Evolutionary conservation across 352 stramenopile species (phyloP).

Genomic region (Pythium folliculosum): DNA sequence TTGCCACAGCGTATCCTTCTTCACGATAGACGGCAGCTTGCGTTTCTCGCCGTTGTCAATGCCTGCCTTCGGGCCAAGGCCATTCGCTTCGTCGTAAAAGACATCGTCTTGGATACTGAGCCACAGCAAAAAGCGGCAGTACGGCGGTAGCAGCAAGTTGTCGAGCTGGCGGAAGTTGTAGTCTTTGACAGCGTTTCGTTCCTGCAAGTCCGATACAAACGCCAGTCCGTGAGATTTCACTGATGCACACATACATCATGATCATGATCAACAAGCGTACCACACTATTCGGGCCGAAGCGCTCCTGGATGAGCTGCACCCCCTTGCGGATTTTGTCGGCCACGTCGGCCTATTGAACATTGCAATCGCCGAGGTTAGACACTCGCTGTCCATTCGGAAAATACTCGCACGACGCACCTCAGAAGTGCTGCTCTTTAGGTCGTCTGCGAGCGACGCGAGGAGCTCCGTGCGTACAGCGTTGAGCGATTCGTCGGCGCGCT

Average conservation of each 20-base stretch:
- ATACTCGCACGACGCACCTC: conserved; percentile 21
- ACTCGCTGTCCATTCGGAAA: background rate
- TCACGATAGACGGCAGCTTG: conserved; percentile 59
- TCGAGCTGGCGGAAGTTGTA: conserved; percentile 90
- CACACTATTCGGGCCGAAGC: conserved; percentile 83
- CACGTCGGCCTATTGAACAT: conserved; percentile 26
- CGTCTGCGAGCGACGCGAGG: conserved; percentile 60
- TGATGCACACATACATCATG: background rate
- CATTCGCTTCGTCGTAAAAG: conserved; percentile 79
- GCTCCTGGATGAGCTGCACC: conserved; percentile 78
- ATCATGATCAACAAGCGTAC: conserved; percentile 29
- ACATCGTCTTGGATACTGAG: conserved; percentile 85
- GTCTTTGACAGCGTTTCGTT: conserved; percentile 85
- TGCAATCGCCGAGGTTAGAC: background rate
- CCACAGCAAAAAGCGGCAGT: conserved; percentile 89
- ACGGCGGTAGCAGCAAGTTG: conserved; percentile 83
- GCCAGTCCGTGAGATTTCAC: background rate
- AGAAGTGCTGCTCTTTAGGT: conserved; percentile 65
- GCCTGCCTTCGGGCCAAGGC: conserved; percentile 41
- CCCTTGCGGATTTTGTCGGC: conserved; percentile 79
- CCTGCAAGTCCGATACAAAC: conserved; percentile 23
- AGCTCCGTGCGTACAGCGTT: conserved; percentile 80
- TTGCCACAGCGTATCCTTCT: conserved; percentile 85
- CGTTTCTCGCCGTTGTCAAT: conserved; percentile 65
- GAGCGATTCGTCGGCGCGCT: conserved; percentile 73